Evolutionary conservation across 192 early-diverging fungal genomes (phyloP).

Genomic region (Coemansia sp.): DNA sequence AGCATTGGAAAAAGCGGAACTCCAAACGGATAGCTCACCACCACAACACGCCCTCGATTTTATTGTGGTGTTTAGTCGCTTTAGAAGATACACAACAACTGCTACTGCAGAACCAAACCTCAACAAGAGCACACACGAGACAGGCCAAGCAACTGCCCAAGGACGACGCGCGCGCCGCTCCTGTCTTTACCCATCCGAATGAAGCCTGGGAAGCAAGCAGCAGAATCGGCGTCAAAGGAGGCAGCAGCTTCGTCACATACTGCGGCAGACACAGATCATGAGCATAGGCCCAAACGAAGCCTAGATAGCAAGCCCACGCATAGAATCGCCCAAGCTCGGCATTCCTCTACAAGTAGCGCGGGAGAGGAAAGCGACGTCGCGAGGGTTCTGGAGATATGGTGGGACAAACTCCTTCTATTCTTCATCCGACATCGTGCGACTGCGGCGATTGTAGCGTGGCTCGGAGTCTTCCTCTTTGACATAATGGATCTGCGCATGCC

Average conservation of each 20-base stretch:
- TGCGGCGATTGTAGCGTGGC: conserved; percentile 36
- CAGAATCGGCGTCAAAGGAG: conserved; percentile 7
- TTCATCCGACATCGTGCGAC: conserved; percentile 46
- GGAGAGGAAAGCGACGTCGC: conserved; percentile 22
- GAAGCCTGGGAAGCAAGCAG: conserved; percentile 34
- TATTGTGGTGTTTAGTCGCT: background rate
- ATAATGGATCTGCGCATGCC: conserved; percentile 43
- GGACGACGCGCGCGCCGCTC: background rate
- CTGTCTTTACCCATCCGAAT: conserved; percentile 12
- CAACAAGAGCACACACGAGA: background rate
- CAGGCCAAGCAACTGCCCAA: background rate
- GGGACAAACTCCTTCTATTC: conserved; percentile 37
- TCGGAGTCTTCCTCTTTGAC: conserved; percentile 42
- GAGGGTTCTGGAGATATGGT: conserved; percentile 25
- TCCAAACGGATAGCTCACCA: background rate
- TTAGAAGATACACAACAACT: background rate
- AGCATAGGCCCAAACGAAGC: background rate
- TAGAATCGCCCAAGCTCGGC: background rate
- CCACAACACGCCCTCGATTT: background rate
- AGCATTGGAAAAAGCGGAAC: background rate
- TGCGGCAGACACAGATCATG: conserved; percentile 2
- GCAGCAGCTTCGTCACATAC: background rate
- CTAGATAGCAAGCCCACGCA: background rate
- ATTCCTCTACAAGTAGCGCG: background rate
- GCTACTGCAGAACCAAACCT: background rate